Base-by-base conservation (phyloP, 2,329 filamentous ascomycete species). In the Cladobotryum mycophilum region DNA sequence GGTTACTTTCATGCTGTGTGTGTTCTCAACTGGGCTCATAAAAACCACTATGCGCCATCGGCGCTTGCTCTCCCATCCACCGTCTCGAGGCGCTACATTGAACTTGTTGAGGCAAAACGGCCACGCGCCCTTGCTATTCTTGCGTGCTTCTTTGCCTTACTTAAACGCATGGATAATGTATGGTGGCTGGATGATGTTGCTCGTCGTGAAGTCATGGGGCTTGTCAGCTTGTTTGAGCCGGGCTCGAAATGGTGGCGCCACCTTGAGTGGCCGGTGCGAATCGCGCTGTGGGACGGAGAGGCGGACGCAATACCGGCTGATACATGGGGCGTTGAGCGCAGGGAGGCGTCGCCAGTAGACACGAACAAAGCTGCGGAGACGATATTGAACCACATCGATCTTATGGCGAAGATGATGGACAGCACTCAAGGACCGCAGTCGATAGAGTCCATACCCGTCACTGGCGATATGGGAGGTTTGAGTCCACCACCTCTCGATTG, bases 141-240 rank as follows among this genome's bases (percentile, higher is more conserved):
- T 1, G 82, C 82, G 6, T 82, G 80, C 62, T 86, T 85, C 63
- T 85, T 85, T 58, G 82, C 81, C 25, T 68, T 85, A 36, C 70
- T 87, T 43, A 83, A 83, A 60, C 75, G 76, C 34, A 71, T 85
- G 55, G 78, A 84, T 53, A 65, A 72, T 14, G 70, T 82, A 14
- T 89, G 85, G 85, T 89, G 85, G 85, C 69, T 88, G 25, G 75
- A 81, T 17, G 82, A 84, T 37, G 83, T 86, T 59, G 78, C 83
- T 7, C 76, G 78, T 14, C 76, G 81, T 49, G 81, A 88, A 58
- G 79, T 88, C 14, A 77, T 81, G 61, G 82, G 84, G 17, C 74
- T 86, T 20, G 74, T 81, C 17, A 76, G 75, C 35, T 65, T 82
- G 35, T 82, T 83, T 61, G 76, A 81, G 59, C 71, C 75, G 2